Conservation (phyloP, 306 rosid genomes). For the Lathyrus oleraceus region DNA sequence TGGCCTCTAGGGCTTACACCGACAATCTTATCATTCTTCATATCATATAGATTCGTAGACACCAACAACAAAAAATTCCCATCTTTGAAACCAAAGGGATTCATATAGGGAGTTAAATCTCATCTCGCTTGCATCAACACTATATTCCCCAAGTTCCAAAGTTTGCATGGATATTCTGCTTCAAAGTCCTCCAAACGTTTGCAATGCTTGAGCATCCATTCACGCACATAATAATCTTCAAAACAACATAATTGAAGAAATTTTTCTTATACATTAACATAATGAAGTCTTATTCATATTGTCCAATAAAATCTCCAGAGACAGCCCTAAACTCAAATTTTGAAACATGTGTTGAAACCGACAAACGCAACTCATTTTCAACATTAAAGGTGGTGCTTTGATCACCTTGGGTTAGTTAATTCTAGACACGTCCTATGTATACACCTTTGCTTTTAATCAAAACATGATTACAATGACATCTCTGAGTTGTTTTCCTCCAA, state of each 20-base stretch:
- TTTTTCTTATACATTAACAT: slow-evolving; percentile 52
- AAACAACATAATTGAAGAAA: slow-evolving; percentile 60
- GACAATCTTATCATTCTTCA: too few species aligned
- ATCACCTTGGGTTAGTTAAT: slow-evolving; percentile 56
- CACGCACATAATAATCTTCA: too few species aligned
- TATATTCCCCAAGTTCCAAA: too few species aligned
- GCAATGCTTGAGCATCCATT: slow-evolving; percentile 44
- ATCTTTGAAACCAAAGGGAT: too few species aligned
- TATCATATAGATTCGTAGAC: too few species aligned
- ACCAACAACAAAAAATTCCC: too few species aligned
- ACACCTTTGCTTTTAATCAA: slow-evolving; percentile 45
- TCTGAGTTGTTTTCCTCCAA: slow-evolving; percentile 51
- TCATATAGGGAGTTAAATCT: too few species aligned
- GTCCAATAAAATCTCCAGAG: slow-evolving; percentile 59
- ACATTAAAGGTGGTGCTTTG: slow-evolving; percentile 48
- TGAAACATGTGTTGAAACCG: slow-evolving; percentile 49
- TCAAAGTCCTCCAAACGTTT: slow-evolving; percentile 50
- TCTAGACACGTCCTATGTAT: slow-evolving; percentile 40
- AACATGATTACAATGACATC: slow-evolving; percentile 31
- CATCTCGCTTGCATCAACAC: too few species aligned
- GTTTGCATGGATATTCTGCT: too few species aligned
- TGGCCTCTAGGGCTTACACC: too few species aligned
- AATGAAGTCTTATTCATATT: slow-evolving; percentile 45
- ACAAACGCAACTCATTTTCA: slow-evolving; percentile 50
- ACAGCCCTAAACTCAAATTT: slow-evolving; percentile 28